Base-by-base conservation (phyloP, 2,329 filamentous ascomycete genomes). In the Thelonectria rubi region DNA sequence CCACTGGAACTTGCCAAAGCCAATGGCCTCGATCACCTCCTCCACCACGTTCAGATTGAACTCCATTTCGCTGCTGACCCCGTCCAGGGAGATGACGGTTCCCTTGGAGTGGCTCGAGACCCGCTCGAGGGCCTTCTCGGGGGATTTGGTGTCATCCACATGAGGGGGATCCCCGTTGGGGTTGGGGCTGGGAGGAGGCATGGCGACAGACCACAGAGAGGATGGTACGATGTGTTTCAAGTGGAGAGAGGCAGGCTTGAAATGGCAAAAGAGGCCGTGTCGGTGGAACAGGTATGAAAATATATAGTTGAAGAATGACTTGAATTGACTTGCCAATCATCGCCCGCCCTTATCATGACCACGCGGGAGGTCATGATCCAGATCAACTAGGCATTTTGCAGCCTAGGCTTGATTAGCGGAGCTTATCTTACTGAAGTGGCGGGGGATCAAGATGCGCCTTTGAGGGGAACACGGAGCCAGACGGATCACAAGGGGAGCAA, bases 1-100 rank as follows among this genome's bases (percentile, higher is more conserved):
- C 60, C 62, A 64, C n/a, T 69, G 66, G 37, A 62, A 65, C 11
- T 58, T 58, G 34, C 66, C 67, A 12, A 67, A 66, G 6, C 65
- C 66, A 54, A 69, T 65, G 18, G 48, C 26, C 15, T 69, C 65
- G 37, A 69, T 65, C 8, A 62, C 57, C 12, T 57, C 58, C 12
- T 65, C 60, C 10, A 69, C 55, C 14, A 58, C 15, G 11, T 49
- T 39, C 20, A 62, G 57, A 26, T 69, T 69, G 26, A 30, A 47
- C 7, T 51, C 46, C 24, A 51, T 46, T 11, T 40, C 49, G 12
- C 20, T 46, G 5, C 45, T 21, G 3, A 15, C 40, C 14, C 20
- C 50, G 40, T 53, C 18, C 12, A 64, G 15, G 1, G 48, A 39
- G 17, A 51, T 37, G 20, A 64, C 17, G n/a, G 58, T 64, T 11